Conservation (phyloP, 306 rosid species). For the Ziziphus jujuba region DNA sequence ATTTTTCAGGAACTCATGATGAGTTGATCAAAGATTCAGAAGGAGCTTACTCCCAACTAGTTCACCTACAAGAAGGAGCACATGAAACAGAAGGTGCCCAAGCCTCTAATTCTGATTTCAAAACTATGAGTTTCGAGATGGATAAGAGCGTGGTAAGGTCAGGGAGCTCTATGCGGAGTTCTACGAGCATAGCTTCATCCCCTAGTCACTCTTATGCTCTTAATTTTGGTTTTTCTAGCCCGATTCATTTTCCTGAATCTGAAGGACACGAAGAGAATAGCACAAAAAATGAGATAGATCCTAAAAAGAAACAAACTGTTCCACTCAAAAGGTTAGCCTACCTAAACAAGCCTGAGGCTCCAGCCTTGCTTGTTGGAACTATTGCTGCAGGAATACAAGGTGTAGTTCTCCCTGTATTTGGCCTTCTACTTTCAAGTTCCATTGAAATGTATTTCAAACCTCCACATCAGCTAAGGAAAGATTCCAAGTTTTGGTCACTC, state of each 20-base stretch:
- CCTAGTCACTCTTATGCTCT: conserved; percentile 31
- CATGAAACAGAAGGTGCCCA: conserved; percentile 22
- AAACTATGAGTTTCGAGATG: conserved; percentile 18
- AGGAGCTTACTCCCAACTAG: conserved; percentile 82
- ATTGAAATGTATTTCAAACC: conserved; percentile 60
- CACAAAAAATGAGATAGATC: conserved; percentile 7
- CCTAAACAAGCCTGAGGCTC: conserved; percentile 74
- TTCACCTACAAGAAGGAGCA: conserved; percentile 69
- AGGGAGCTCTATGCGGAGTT: conserved; percentile 31
- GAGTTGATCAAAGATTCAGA: conserved; percentile 53
- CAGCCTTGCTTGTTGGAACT: conserved; percentile 57
- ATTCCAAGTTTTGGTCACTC: conserved; percentile 64
- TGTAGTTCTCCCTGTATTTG: conserved; percentile 64
- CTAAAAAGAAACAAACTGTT: conserved; percentile 27
- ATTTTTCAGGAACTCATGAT: conserved; percentile 59
- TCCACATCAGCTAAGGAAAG: conserved; percentile 46
- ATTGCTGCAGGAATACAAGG: conserved; percentile 65
- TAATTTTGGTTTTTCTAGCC: conserved; percentile 34
- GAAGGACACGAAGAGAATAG: conserved; percentile 11
- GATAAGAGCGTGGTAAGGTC: conserved; percentile 26
- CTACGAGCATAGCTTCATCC: conserved; percentile 55
- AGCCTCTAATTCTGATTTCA: conserved; percentile 25
- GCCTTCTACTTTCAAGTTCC: conserved; percentile 68
- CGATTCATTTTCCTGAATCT: conserved; percentile 13
- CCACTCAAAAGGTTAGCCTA: conserved; percentile 50